These are phyloP conservation scores for Tolypocladium ophioglossoides DNA, from an alignment of 2,329 filamentous ascomycete genomes.

Conservation along the genomic window DNA sequence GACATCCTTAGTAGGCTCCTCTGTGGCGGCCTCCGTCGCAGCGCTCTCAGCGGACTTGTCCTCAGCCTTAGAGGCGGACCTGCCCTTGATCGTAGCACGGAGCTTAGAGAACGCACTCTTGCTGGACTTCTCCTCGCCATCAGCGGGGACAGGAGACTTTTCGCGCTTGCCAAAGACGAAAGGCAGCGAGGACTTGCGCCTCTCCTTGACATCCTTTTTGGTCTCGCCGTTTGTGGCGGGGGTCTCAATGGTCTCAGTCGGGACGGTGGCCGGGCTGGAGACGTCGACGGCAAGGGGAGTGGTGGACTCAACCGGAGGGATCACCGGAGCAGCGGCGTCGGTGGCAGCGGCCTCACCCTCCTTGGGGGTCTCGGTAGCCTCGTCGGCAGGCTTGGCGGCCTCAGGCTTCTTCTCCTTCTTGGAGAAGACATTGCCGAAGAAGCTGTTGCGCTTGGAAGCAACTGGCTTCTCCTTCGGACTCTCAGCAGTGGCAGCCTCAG, in stretches of 20 bases:
- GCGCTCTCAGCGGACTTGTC: constrained; percentile 27
- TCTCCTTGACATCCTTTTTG: constrained; percentile 60
- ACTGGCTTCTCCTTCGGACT: constrained; percentile 37
- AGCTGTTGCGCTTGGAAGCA: constrained; percentile 44
- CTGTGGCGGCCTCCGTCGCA: constrained; percentile 23
- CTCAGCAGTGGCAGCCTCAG: constrained; percentile 30
- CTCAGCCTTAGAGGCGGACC: constrained; percentile 30
- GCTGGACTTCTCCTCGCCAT: constrained; percentile 40
- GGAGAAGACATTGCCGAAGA: constrained; percentile 40
- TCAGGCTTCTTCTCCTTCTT: constrained; percentile 52
- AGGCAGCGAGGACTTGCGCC: constrained; percentile 69
- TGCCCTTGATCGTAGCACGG: constrained; percentile 44
- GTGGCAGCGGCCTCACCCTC: constrained; percentile 32
- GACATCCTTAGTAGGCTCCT: constrained; percentile 21
- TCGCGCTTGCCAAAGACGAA: constrained; percentile 78
- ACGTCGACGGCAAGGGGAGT: constrained; percentile 47
- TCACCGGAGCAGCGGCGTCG: constrained; percentile 45
- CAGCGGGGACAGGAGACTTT: constrained; percentile 44
- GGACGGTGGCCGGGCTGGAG: constrained; percentile 32
- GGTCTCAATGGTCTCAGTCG: constrained; percentile 35
- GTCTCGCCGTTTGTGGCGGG: constrained; percentile 39
- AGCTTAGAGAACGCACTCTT: constrained; percentile 51
- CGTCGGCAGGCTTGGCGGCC: constrained; percentile 28
- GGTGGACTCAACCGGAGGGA: constrained; percentile 46
- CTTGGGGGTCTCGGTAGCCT: constrained; percentile 26